Percentiles rank a stretch among this genome's conserved stretches.
These are phyloP conservation scores for Aureobasidium melanogenum DNA, from an alignment of 2,329 filamentous ascomycete species.

Conservation along the genomic window DNA sequence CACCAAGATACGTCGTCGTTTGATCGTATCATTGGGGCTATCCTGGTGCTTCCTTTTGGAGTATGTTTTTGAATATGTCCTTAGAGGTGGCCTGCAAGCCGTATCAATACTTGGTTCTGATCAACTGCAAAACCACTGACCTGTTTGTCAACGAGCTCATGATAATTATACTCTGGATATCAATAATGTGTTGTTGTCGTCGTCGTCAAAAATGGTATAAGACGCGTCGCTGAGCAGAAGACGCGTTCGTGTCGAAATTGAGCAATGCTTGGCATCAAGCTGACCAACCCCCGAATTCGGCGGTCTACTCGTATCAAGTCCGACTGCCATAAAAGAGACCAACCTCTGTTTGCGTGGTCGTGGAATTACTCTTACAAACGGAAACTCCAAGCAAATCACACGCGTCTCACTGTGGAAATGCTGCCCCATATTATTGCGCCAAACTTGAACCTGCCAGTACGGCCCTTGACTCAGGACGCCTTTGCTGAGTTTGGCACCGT, in stretches of 20 bases:
- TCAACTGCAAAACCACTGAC: not conserved
- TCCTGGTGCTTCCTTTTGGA: slow-evolving; percentile 4
- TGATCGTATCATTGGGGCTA: not conserved
- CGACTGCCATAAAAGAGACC: too few relatives aligned
- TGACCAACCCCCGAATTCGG: not conserved
- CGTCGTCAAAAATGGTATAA: not conserved
- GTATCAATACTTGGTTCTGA: not conserved
- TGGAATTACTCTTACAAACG: not conserved
- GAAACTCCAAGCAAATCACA: not conserved
- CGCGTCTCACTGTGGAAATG: not conserved
- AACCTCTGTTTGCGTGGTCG: not conserved
- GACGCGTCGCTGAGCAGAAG: not conserved
- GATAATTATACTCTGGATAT: not conserved
- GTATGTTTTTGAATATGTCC: slow-evolving; percentile 9
- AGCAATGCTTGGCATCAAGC: not conserved
- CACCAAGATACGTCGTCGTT: slow-evolving; percentile 13
- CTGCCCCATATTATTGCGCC: slow-evolving; percentile 28
- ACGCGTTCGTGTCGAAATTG: slow-evolving; percentile 4
- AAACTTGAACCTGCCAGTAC: slow-evolving; percentile 43
- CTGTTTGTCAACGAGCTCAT: slow-evolving; percentile 1
- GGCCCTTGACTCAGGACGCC: slow-evolving; percentile 56
- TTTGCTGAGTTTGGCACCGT: slow-evolving; percentile 81
- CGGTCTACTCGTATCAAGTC: not conserved
- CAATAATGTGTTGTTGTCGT: not conserved
- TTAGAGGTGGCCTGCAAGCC: not conserved